These are phyloP conservation scores for Nigrograna mackinnonii DNA, from an alignment of 2,329 filamentous ascomycete species.

Conservation along the genomic window DNA sequence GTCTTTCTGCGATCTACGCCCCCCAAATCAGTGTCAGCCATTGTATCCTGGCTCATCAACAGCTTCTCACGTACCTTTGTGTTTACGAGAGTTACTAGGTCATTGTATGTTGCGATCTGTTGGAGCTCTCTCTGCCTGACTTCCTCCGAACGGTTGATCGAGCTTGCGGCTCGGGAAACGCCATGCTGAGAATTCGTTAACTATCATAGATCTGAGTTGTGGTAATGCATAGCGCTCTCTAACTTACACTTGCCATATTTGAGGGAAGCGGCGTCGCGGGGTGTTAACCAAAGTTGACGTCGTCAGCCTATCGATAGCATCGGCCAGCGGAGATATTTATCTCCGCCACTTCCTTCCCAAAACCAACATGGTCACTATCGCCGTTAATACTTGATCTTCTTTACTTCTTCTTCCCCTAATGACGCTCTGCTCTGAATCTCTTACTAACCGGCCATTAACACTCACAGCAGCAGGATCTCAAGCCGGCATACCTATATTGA, in stretches of 20 bases:
- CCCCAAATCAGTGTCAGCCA: background rate
- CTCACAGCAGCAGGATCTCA: slow-evolving; percentile 20
- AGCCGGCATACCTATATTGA: slow-evolving; percentile 12
- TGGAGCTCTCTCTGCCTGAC: slow-evolving; percentile 71
- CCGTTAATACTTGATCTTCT: too few species aligned
- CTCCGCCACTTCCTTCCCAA: too few species aligned
- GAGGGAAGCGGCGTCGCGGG: too few species aligned
- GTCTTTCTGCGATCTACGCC: slow-evolving; percentile 46
- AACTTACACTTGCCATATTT: slow-evolving; percentile 47
- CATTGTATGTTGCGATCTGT: slow-evolving; percentile 76
- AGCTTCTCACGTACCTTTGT: slow-evolving; percentile 55
- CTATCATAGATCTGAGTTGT: too few species aligned
- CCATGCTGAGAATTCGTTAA: too few species aligned
- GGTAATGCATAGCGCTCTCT: too few species aligned
- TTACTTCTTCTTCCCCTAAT: too few species aligned
- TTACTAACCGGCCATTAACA: slow-evolving; percentile 40
- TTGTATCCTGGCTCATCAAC: too few species aligned
- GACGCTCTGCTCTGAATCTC: slow-evolving; percentile 27
- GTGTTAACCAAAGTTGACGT: too few species aligned
- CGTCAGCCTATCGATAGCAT: too few species aligned
- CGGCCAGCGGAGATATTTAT: too few species aligned
- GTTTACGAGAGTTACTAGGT: slow-evolving; percentile 70
- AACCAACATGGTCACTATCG: too few species aligned
- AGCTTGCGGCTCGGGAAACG: slow-evolving; percentile 64
- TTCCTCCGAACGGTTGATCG: slow-evolving; percentile 67